phyloP scores from a whole-genome alignment of 495 filamentous ascomycete genomes.

The Podospora pseudoanserina region DNA sequence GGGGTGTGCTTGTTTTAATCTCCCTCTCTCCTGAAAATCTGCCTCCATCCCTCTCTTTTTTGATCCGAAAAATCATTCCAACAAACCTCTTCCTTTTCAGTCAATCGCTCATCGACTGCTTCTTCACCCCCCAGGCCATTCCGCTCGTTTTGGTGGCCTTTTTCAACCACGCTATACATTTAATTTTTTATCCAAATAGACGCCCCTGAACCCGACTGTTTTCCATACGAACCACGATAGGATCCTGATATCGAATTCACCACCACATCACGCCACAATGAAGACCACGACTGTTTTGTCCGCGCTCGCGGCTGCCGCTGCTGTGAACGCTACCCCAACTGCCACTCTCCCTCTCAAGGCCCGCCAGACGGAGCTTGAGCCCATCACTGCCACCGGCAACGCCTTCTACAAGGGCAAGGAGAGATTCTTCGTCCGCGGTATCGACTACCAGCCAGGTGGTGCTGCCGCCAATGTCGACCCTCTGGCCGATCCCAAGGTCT shows the following conservation, averaged over 20 bases:
- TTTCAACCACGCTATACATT: conserved; percentile 21
- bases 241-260: neutral
- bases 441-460: conserved; percentile 95
- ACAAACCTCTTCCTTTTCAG: conserved; percentile 14
- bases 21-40: conserved; percentile 6
- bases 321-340: conserved; percentile 54
- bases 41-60: neutral
- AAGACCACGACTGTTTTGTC: conserved; percentile 47
- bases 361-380: conserved; percentile 40
- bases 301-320: conserved; percentile 53
- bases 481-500: conserved; percentile 66
- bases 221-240: too few species aligned
- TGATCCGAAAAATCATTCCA: conserved; percentile 2
- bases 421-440: conserved; percentile 91
- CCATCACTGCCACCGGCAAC: conserved; percentile 44
- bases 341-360: conserved; percentile 53
- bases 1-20: conserved; percentile 16
- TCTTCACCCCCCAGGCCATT: conserved; percentile 16
- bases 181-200: conserved; percentile 15
- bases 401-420: conserved; percentile 82
- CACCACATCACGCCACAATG: conserved; percentile 42
- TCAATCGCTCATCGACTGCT: conserved; percentile 21
- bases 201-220: neutral
- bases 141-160: conserved; percentile 27
- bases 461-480: conserved; percentile 68